Evolutionary conservation across 441 rosid genomes (phyloP), one percentile per base, ranked within the genome.

Genomic region (Theobroma grandiflorum): DNA sequence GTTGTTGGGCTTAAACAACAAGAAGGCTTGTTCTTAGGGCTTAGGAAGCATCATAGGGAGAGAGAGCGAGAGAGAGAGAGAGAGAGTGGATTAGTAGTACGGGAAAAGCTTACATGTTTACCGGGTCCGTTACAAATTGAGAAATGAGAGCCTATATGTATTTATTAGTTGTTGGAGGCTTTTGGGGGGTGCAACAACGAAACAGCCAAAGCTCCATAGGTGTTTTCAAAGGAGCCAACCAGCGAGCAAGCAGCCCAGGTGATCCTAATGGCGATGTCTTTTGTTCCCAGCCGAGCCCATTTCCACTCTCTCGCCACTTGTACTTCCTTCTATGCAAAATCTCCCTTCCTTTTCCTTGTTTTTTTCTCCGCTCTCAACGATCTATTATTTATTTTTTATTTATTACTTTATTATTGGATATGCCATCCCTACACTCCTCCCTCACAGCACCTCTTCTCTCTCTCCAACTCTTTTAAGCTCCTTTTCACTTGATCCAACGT

Each of bases 201-300:
- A 73, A 73, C 50, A 73, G 62, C 50, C 65, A 37, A 38, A 73
- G 76, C 76, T 55, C 50, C 76, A 38, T 38, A 11, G 40, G 65
- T 55, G 50, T 55, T 11, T 12, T 26, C 65, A 4, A 72, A 37
- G 63, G 62, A 37, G 47, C 64, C 63, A 53, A 53, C 63, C 76
- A 18, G 40, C 26, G 55, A 50, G 75, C 26, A 22, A 50, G 61
- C 75, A 71, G 16, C 47, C 75, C 63, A 53, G 45, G 63, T 37
- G 47, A 35, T 18, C 0, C 45, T 37, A 49, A 55, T 73, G 76
- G 65, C 37, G 76, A 55, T 73, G 76, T 55, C 50, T 73, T 55
- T 73, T n/a, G 55, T 73, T 6, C 35, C 49, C 38, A 26, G 3
- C 35, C 37, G 8, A 63, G 2, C 68, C 68, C 72, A 40, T 66